Conservation (phyloP, 2,329 filamentous ascomycete genomes). For the Hypoxylon sp. region DNA sequence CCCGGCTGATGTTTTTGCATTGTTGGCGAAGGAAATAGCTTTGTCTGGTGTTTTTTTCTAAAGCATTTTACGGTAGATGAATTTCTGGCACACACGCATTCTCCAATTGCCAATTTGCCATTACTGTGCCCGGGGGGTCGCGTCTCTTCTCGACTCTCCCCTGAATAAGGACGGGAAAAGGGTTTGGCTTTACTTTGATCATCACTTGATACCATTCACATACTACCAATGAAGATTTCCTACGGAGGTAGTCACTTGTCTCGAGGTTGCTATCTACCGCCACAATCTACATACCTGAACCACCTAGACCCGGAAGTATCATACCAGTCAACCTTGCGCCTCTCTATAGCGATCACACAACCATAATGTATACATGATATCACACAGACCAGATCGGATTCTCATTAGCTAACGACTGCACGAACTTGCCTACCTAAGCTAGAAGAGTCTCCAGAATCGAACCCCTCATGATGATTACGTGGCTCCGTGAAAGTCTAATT, state of each 20-base stretch:
- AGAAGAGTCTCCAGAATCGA: background rate
- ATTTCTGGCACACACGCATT: background rate
- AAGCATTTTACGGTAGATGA: constrained; percentile 28
- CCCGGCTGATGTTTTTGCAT: constrained; percentile 26
- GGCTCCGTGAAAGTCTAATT: background rate
- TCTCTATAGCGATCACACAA: too few species aligned
- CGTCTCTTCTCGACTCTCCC: background rate
- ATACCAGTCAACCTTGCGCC: too few species aligned
- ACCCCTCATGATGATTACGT: background rate
- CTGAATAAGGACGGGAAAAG: background rate
- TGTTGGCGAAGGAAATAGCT: constrained; percentile 25
- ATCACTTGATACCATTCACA: background rate
- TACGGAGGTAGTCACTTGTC: background rate
- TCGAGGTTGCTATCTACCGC: too few species aligned
- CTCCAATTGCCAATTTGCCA: constrained; percentile 2
- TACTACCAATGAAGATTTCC: background rate
- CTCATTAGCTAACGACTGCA: too few species aligned
- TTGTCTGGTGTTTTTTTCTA: constrained; percentile 1
- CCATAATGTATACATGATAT: too few species aligned
- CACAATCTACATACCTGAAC: too few species aligned
- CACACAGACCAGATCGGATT: too few species aligned
- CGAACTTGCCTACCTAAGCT: too few species aligned
- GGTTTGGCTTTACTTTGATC: background rate
- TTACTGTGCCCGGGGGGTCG: constrained; percentile 2
- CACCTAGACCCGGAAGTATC: too few species aligned